A percentile compares a stretch with the other conserved stretches of the same genome.
Evolutionary conservation across 164 flowering plant genomes (phyloP).

Genomic region (Aristolochia californica): DNA sequence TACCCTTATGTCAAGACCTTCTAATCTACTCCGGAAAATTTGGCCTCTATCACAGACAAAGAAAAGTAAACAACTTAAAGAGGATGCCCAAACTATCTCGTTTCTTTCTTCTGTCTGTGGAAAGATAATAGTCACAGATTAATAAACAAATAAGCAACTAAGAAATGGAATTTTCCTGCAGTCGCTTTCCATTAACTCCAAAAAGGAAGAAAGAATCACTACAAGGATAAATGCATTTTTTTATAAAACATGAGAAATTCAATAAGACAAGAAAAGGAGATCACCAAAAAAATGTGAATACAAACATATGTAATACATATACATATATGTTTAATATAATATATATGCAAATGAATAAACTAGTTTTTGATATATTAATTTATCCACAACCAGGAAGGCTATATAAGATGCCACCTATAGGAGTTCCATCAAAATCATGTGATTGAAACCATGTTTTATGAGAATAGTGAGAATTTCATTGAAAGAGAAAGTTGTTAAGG

Average conservation of each 20-base stretch:
- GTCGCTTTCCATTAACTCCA: not conserved
- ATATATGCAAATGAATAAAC: no score
- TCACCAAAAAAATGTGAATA: no score
- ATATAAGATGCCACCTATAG: no score
- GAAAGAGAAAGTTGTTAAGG: no score
- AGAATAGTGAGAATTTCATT: no score
- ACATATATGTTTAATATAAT: no score
- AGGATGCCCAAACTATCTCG: slow-evolving; percentile 96
- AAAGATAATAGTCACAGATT: not conserved
- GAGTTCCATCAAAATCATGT: no score
- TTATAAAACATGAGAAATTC: not conserved
- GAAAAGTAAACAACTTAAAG: slow-evolving; percentile 86
- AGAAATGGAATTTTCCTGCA: not conserved
- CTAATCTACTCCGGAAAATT: slow-evolving; percentile 59
- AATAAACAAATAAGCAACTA: no score
- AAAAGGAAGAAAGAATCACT: not conserved
- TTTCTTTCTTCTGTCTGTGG: slow-evolving; percentile 81
- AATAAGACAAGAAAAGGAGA: not conserved
- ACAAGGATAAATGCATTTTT: no score
- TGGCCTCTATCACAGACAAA: slow-evolving; percentile 82
- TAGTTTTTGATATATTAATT: no score
- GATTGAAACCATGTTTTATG: not conserved
- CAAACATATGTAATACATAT: no score
- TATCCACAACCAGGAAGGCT: no score
- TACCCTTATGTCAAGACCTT: slow-evolving; percentile 96